Conservation (phyloP, 1,284 basidiomycete species). For the Fistulina hepatica region DNA sequence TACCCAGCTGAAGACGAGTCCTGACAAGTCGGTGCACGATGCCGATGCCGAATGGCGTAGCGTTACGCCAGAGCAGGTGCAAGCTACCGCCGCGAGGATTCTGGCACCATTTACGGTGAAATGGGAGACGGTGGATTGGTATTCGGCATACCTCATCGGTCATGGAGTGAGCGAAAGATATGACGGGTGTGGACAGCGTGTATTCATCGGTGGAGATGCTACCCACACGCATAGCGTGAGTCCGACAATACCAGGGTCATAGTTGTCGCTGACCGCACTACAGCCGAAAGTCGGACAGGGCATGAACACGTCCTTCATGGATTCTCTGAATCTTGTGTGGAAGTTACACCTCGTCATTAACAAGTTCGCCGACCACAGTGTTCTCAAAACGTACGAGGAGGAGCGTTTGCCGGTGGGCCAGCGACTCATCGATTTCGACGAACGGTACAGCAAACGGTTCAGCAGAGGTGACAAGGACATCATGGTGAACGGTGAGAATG, state of each 20-base stretch:
- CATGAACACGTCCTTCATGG: conserved; percentile 16
- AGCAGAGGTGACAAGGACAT: too few species aligned
- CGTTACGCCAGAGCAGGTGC: too few species aligned
- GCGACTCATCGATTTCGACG: too few species aligned
- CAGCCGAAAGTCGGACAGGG: conserved; percentile 15
- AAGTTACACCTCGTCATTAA: conserved; percentile 19
- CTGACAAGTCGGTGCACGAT: conserved; percentile 16
- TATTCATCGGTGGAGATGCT: conserved; percentile 15
- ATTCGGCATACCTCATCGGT: conserved; percentile 16
- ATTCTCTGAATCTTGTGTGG: conserved; percentile 20
- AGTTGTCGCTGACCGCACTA: neutral
- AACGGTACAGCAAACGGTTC: too few species aligned
- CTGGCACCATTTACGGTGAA: conserved; percentile 17
- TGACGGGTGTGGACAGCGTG: conserved; percentile 14
- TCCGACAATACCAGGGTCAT: neutral
- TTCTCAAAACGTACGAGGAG: conserved; percentile 20
- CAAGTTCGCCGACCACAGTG: conserved; percentile 12
- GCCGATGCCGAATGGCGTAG: too few species aligned
- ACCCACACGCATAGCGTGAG: too few species aligned
- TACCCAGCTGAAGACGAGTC: conserved; percentile 16
- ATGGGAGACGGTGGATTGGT: conserved; percentile 20
- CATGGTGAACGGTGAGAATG: too few species aligned
- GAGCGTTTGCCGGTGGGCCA: conserved; percentile 24
- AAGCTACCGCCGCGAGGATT: conserved; percentile 17
- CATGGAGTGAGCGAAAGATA: conserved; percentile 14